These are phyloP conservation scores for Colletotrichum sp. DNA, from an alignment of 2,329 filamentous ascomycete species.

Conservation along the genomic window DNA sequence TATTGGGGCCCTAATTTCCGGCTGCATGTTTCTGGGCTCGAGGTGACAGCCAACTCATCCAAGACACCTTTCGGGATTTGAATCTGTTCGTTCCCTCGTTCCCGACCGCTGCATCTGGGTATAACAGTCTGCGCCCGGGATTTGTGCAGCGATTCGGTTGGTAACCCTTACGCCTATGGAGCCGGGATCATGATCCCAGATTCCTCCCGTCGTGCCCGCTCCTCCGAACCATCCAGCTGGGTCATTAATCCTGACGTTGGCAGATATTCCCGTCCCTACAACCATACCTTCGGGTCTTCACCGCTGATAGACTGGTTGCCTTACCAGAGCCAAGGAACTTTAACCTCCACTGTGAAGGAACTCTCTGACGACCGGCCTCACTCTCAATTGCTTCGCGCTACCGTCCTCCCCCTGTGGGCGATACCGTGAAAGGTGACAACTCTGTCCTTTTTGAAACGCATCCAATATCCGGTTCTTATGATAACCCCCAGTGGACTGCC, in stretches of 20 bases:
- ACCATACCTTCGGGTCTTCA: not conserved
- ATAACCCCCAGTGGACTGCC: not conserved
- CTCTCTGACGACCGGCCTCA: not conserved
- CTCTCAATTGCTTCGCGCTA: not conserved
- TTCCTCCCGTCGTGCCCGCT: not conserved
- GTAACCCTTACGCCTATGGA: not conserved
- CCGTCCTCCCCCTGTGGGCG: not conserved
- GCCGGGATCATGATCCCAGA: not conserved
- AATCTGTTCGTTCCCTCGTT: not conserved
- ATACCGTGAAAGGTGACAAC: not conserved
- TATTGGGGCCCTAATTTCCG: not conserved
- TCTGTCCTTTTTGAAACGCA: not conserved
- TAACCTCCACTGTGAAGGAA: not conserved
- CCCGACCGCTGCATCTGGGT: not conserved
- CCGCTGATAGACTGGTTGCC: not conserved
- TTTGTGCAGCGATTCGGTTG: not conserved
- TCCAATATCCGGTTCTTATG: not conserved
- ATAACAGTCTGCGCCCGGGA: not conserved
- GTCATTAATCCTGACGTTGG: not conserved
- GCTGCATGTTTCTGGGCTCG: not conserved
- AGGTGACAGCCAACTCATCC: not conserved
- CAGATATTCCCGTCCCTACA: not conserved
- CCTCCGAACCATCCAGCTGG: slow-evolving; percentile 13
- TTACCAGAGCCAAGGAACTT: not conserved
- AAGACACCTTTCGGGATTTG: not conserved